Evolutionary conservation across 176 grass and related monocot genomes (phyloP).

Genomic region (Carex pumila): DNA sequence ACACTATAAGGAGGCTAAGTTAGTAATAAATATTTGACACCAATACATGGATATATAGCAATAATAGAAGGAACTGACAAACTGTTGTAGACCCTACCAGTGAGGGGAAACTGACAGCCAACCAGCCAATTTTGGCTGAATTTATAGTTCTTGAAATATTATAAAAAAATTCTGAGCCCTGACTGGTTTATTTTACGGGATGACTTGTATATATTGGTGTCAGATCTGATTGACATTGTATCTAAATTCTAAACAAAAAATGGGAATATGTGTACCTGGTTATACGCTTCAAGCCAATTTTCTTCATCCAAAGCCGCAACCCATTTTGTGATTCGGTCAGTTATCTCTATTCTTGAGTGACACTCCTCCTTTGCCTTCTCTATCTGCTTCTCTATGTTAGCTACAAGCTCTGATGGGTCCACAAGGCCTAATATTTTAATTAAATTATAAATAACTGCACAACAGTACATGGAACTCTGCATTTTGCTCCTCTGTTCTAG

Average conservation of each 20-base stretch:
- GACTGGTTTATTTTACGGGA: neutral
- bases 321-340: conserved; percentile 79
- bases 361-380: conserved; percentile 70
- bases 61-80: neutral
- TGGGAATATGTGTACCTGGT: conserved; percentile 38
- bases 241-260: neutral
- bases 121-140: neutral
- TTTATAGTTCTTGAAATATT: neutral
- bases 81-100: neutral
- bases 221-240: neutral
- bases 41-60: neutral
- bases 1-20: neutral
- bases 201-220: neutral
- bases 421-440: conserved; percentile 54
- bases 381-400: conserved; percentile 77
- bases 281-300: conserved; percentile 96
- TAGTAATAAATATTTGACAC: neutral
- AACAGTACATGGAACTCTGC: neutral
- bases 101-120: neutral
- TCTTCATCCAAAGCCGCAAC: conserved; percentile 80
- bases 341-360: conserved; percentile 77
- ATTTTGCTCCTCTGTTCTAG: neutral
- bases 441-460: neutral
- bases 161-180: neutral
- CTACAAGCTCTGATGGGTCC: conserved; percentile 89